These are phyloP conservation scores for Trichophyton rubrum DNA, from an alignment of 2,329 filamentous ascomycete species.

Conservation along the genomic window DNA sequence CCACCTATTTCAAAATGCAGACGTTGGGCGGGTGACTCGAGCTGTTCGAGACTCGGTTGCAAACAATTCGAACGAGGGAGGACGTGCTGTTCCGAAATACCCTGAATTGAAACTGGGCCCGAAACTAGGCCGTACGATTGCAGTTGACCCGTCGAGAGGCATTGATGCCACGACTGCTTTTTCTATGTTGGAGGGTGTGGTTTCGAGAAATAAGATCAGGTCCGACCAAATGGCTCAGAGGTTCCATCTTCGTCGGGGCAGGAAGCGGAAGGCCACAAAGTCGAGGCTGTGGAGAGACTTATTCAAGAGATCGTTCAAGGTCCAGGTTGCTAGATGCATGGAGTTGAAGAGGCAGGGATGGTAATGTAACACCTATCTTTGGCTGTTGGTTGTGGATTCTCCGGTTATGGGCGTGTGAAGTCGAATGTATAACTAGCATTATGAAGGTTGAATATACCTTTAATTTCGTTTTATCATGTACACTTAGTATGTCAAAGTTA, in stretches of 20 bases:
- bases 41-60: neutral
- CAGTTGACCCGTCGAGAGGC: constrained; percentile 12
- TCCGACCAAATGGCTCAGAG: constrained; percentile 23
- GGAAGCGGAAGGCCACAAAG: constrained; percentile 29
- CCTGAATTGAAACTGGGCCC: constrained; percentile 18
- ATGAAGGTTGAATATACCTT: neutral
- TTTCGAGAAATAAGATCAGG: constrained; percentile 24
- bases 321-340: constrained; percentile 31
- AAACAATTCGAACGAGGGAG: neutral
- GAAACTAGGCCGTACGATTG: constrained; percentile 17
- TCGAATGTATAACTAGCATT: neutral
- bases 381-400: neutral
- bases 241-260: constrained; percentile 32
- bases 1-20: neutral
- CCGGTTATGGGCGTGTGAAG: neutral
- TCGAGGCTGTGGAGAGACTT: constrained; percentile 31
- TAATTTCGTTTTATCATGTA: neutral
- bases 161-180: constrained; percentile 18
- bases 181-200: constrained; percentile 16
- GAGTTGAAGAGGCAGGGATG: constrained; percentile 36
- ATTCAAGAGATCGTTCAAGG: constrained; percentile 34
- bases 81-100: neutral
- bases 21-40: neutral
- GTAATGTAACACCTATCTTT: constrained; percentile 18
- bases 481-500: neutral